Conservation (phyloP, 2,329 filamentous ascomycete genomes). For the Beauveria caledonica region DNA sequence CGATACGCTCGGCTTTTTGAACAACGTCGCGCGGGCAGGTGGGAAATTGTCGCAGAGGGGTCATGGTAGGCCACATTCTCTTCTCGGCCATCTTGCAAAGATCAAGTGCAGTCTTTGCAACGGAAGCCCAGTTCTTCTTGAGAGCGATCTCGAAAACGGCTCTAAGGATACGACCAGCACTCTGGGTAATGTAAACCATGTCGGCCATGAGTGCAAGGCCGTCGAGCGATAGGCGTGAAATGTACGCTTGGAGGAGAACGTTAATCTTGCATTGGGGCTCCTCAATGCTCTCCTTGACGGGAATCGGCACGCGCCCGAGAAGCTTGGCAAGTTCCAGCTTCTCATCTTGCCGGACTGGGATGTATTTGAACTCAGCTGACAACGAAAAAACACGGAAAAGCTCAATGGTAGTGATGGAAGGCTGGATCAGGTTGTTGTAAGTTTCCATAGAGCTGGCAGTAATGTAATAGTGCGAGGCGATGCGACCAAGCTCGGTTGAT, state of each 20-base stretch:
- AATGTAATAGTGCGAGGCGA: constrained; percentile 98
- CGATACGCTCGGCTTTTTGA: constrained; percentile 87
- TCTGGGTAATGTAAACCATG: constrained; percentile 97
- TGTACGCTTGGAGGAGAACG: constrained; percentile 91
- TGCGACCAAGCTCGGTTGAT: constrained; percentile 86
- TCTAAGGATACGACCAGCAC: constrained; percentile 87
- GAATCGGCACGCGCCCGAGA: constrained; percentile 81
- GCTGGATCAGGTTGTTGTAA: constrained; percentile 92
- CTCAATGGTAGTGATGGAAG: constrained; percentile 87
- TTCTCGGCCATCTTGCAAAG: constrained; percentile 99
- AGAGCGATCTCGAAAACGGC: constrained; percentile 96
- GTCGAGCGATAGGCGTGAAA: constrained; percentile 87
- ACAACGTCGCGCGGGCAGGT: constrained; percentile 76
- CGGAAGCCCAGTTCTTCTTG: constrained; percentile 91
- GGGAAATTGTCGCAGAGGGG: constrained; percentile 84
- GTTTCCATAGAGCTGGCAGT: constrained; percentile 93
- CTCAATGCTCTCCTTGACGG: constrained; percentile 95
- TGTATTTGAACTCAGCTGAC: constrained; percentile 98
- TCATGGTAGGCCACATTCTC: constrained; percentile 99
- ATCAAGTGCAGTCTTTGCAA: constrained; percentile 85
- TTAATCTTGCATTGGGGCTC: constrained; percentile 98
- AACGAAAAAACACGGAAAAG: constrained; percentile 93
- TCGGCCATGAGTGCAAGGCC: constrained; percentile 95
- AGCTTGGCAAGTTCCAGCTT: constrained; percentile 93
- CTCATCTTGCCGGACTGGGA: constrained; percentile 93